Evolutionary conservation across 2,329 filamentous ascomycete genomes (phyloP), one percentile per base, ranked within the genome.

Genomic region (Proliferodiscus dingleyae): DNA sequence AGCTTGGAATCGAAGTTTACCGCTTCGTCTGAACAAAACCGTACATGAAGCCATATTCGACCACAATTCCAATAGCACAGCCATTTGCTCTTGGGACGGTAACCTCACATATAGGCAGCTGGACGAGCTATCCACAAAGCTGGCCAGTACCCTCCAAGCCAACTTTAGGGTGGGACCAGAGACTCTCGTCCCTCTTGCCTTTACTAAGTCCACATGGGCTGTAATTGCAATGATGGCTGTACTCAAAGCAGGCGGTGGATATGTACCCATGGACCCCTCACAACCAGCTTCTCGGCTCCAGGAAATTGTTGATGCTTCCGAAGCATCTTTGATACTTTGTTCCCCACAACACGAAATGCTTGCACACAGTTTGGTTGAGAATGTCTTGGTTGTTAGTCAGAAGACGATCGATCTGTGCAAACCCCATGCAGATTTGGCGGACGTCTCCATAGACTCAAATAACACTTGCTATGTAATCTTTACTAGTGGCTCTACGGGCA

Each of bases 171-270:
- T n/a, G n/a, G n/a, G n/a, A n/a, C 44, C 47, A 7, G 51, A 52
- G 13, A 23, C 33, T 4, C 16, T 54, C 16, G 47, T 60, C 13
- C 50, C 55, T 23, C 11, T 57, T 5, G 46, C 43, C n/a, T 55
- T 55, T 22, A 43, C 53, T 1, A 59, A 59, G 32, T 58, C 56
- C 19, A 22, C 37, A 6, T 61, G 49, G 32, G 49, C 51, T 16
- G 37, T 60, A 18, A 45, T 64, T 13, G 51, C 58, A 4, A 60
- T 61, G 54, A 30, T 64, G 8, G 57, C 48, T 32, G 49, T 62
- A 15, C 33, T 61, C 15, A 57, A 59, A 33, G 45, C 56, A 11
- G 61, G 61, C 8, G 58, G 46, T 23, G 56, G 46, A 5, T 60
- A 60, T 22, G 56, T 63, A 19, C 52, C 16, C 29, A 9, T 32